phyloP scores from a whole-genome alignment of 2,329 filamentous ascomycete genomes.

The Aspergillus oerlinghausenensis region DNA sequence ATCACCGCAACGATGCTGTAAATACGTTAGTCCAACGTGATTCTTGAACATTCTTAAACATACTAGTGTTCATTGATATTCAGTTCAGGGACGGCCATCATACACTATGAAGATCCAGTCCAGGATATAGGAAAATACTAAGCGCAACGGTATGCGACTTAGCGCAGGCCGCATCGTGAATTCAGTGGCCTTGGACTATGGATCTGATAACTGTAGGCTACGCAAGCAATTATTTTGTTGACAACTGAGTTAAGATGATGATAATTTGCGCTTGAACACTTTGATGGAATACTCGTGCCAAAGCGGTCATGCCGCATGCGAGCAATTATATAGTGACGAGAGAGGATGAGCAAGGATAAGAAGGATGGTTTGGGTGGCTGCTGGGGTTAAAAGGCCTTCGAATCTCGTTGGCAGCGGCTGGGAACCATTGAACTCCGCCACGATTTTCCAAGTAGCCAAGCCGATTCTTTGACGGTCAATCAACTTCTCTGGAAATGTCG shows the following conservation, averaged over 20 bases:
- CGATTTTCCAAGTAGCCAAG: background rate
- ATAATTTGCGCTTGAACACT: background rate
- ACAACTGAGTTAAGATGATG: background rate
- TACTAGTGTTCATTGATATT: background rate
- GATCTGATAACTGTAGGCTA: background rate
- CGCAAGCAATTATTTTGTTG: background rate
- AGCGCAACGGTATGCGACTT: conserved; percentile 39
- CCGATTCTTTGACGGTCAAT: background rate
- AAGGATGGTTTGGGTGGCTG: background rate
- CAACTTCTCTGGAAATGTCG: background rate
- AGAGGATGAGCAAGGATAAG: background rate
- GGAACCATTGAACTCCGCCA: background rate
- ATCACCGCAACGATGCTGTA: conserved; percentile 53
- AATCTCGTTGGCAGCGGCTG: background rate
- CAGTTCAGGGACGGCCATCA: conserved; percentile 13
- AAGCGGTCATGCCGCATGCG: background rate
- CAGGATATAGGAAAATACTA: conserved; percentile 63
- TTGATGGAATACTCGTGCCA: background rate
- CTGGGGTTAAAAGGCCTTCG: background rate
- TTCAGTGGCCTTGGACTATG: background rate
- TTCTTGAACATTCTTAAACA: background rate
- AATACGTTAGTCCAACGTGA: conserved; percentile 7
- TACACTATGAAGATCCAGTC: conserved; percentile 67
- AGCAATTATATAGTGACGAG: background rate
- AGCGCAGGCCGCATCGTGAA: conserved; percentile 6